Percentiles rank a stretch among this genome's conserved stretches.
Evolutionary conservation across 2,329 filamentous ascomycete genomes (phyloP).

Genomic region (Trichoderma aggressivum): DNA sequence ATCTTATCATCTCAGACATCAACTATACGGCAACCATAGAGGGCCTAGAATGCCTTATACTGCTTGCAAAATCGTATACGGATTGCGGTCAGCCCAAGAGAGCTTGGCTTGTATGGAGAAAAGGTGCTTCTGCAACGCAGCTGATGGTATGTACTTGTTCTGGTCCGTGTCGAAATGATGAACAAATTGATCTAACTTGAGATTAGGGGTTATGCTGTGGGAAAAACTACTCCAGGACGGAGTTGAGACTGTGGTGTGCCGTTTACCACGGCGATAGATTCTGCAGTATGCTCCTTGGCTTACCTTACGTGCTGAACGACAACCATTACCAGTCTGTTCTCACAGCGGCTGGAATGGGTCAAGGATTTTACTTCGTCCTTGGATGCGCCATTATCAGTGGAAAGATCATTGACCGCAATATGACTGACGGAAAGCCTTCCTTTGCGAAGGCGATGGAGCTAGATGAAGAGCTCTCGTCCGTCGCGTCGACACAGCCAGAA

Average conservation of each 20-base stretch:
- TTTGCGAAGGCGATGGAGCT: slow-evolving; percentile 36
- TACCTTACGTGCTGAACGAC: slow-evolving; percentile 29
- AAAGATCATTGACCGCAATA: slow-evolving; percentile 42
- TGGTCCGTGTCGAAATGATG: too few species aligned
- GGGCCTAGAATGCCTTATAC: slow-evolving; percentile 41
- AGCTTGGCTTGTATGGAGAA: slow-evolving; percentile 41
- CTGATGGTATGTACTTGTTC: slow-evolving; percentile 36
- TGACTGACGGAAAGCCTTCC: slow-evolving; percentile 32
- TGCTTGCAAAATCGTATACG: slow-evolving; percentile 42
- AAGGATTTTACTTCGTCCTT: slow-evolving; percentile 19
- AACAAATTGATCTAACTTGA: background rate
- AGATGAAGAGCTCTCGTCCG: slow-evolving; percentile 40
- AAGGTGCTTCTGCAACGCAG: slow-evolving; percentile 40
- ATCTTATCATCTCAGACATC: slow-evolving; percentile 39
- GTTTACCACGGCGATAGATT: slow-evolving; percentile 39
- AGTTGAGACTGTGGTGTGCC: slow-evolving; percentile 26
- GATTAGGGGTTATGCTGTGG: slow-evolving; percentile 12
- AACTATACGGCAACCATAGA: slow-evolving; percentile 39
- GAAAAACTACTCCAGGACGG: slow-evolving; percentile 19
- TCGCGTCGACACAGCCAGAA: slow-evolving; percentile 35
- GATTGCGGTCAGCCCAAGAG: slow-evolving; percentile 43
- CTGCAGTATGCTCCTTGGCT: slow-evolving; percentile 42
- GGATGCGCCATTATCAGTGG: slow-evolving; percentile 37
- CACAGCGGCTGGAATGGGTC: background rate
- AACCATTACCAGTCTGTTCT: slow-evolving; percentile 14